These are phyloP conservation scores for Rubroboletus pulcherrimus DNA, from an alignment of 768 basidiomycete genomes.

Conservation along the genomic window DNA sequence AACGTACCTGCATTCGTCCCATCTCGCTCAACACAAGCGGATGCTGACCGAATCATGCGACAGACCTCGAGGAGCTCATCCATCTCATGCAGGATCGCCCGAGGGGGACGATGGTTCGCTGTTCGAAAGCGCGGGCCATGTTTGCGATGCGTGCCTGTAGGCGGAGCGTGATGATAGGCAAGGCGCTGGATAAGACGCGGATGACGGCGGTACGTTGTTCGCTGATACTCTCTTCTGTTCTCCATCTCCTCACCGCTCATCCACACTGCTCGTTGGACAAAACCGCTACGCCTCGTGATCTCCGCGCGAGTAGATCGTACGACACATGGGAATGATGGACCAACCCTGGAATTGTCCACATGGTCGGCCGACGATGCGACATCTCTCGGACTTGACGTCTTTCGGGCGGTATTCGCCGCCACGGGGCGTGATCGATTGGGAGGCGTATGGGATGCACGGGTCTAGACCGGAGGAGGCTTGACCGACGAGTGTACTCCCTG, in stretches of 20 bases:
- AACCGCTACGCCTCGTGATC: not conserved
- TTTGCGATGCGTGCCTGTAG: slow-evolving; percentile 95
- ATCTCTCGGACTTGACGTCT: slow-evolving; percentile 51
- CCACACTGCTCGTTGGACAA: not conserved
- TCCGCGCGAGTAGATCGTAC: slow-evolving; percentile 49
- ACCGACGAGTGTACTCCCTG: not conserved
- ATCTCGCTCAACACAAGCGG: not conserved
- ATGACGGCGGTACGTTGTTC: slow-evolving; percentile 64
- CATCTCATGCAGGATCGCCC: slow-evolving; percentile 79
- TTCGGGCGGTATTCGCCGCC: slow-evolving; percentile 19
- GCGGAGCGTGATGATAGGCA: slow-evolving; percentile 96
- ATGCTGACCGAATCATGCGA: not conserved
- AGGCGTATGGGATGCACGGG: slow-evolving; percentile 17
- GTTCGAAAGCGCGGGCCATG: slow-evolving; percentile 91
- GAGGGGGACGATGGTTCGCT: slow-evolving; percentile 79
- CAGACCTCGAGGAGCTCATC: slow-evolving; percentile 92
- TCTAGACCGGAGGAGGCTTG: slow-evolving; percentile 1
- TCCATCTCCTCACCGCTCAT: not conserved
- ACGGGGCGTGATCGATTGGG: slow-evolving; percentile 36
- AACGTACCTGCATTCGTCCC: slow-evolving; percentile 1
- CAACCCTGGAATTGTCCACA: slow-evolving; percentile 91
- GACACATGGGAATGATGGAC: slow-evolving; percentile 81
- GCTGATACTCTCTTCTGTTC: not conserved
- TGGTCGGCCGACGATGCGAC: slow-evolving; percentile 80
- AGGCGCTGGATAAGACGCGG: slow-evolving; percentile 66